Percentiles rank a stretch among this genome's conserved stretches.
Evolutionary conservation across 1,284 basidiomycete genomes (phyloP).

Genomic region (Boletus semigastroideus): DNA sequence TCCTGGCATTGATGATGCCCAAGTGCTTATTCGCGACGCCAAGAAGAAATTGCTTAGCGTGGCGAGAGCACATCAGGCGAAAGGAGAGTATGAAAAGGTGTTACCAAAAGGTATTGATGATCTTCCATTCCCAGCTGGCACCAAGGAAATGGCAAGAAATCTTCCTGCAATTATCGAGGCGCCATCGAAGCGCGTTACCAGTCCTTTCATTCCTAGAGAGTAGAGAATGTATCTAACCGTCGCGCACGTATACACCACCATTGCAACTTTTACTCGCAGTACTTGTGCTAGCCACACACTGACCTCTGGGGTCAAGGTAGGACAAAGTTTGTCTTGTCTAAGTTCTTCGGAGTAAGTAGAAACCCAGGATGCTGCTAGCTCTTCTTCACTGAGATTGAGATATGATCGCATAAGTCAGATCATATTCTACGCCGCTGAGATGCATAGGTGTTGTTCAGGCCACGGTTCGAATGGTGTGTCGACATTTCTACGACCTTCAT

Average conservation of each 20-base stretch:
- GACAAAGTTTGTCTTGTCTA: not conserved
- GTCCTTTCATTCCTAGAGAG: conserved; percentile 75
- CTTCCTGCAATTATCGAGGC: conserved; percentile 67
- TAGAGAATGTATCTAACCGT: conserved; percentile 37
- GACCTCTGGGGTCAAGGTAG: not conserved
- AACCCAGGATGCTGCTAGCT: too few species aligned
- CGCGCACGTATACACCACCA: conserved; percentile 2
- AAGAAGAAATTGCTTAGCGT: conserved; percentile 78
- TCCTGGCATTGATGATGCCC: conserved; percentile 75
- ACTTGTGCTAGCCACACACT: not conserved
- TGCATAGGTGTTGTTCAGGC: too few species aligned
- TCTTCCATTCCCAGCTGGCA: conserved; percentile 93
- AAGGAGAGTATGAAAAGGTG: conserved; percentile 80
- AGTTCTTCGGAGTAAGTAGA: too few species aligned
- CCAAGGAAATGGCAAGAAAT: conserved; percentile 67
- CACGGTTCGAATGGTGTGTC: too few species aligned
- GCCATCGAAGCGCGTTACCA: conserved; percentile 64
- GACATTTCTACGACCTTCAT: too few species aligned
- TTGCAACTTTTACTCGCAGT: not conserved
- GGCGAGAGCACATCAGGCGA: conserved; percentile 63
- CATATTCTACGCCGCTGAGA: too few species aligned
- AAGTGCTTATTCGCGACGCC: conserved; percentile 76
- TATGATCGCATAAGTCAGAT: too few species aligned
- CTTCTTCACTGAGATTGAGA: too few species aligned
- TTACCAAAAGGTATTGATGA: conserved; percentile 80